Evolutionary conservation across 2,329 filamentous ascomycete genomes (phyloP), one percentile per base, ranked within the genome.

Genomic region (Corniculantispora saksenae): DNA sequence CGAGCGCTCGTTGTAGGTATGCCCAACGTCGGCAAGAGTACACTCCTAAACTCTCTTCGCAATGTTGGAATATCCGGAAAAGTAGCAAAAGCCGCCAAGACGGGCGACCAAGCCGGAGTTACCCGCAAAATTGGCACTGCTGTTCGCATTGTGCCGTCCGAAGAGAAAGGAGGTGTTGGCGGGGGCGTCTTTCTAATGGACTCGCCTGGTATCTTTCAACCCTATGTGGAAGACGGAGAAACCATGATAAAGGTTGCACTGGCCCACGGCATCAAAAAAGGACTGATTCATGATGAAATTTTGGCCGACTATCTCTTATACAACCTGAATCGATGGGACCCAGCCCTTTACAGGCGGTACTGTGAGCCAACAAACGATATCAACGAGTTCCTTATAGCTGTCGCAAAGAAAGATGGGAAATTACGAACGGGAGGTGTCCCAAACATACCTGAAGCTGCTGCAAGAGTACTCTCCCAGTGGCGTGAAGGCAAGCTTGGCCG

Each of bases 1-100:
- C 87, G 93, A 57, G 86, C 93, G 64, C 86, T 99, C 76, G 87
- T 98, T 1, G 94, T 98, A 17, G 95, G 95, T 63, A 97, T 99
- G 94, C 95, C 95, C 43, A 99, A 99, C 74, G 92, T 97, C 0
- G 95, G 95, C 43, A 99, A 99, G 79, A 97, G 92, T 55, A 93
- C 94, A 1, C 83, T 99, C n/a, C 86, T 99, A 50, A 99, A 99
- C 76, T 86, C 89, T 19, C 84, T 98, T 57, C 89, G 95, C 23
- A 85, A 83, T 48, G 81, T 84, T 21, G 92, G 93, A 48, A 84
- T 74, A 1, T 73, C 74, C 57, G 83, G 83, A 23, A 71, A 71
- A 40, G 73, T 74, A 19, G 69, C 75, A 32, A 96, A 94, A 75
- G 94, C 89, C 1, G 92, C 94, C 45, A 84, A 82, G 67, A 97